Evolutionary conservation across 2,329 filamentous ascomycete species (phyloP).

Genomic region (Blastomyces parvus): DNA sequence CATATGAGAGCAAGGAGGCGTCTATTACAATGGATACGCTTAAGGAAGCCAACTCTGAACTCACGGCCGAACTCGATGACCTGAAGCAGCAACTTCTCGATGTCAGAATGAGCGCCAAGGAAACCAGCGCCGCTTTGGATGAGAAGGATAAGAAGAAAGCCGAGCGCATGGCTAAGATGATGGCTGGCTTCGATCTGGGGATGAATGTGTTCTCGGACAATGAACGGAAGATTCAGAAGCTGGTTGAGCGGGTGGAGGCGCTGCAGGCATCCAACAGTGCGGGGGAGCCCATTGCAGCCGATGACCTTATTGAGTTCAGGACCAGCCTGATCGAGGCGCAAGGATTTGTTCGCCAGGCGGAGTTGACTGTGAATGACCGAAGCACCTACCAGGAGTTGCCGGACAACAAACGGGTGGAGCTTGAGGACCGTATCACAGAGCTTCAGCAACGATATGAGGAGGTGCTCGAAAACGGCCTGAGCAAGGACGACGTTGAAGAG

Average conservation of each 20-base stretch:
- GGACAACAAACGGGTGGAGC: conserved; percentile 58
- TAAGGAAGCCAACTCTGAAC: conserved; percentile 89
- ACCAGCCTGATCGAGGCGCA: conserved; percentile 78
- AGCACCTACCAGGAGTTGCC: conserved; percentile 47
- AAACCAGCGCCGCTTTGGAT: conserved; percentile 77
- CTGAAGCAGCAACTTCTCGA: conserved; percentile 93
- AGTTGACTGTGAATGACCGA: conserved; percentile 70
- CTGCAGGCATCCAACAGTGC: conserved; percentile 66
- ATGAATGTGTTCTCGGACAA: conserved; percentile 90
- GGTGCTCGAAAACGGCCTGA: conserved; percentile 67
- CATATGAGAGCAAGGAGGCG: conserved; percentile 93
- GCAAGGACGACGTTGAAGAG: conserved; percentile 69
- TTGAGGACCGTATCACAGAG: conserved; percentile 64
- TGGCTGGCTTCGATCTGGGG: conserved; percentile 94
- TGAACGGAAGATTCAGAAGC: conserved; percentile 71
- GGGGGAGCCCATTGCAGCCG: conserved; percentile 70
- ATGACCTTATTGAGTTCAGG: conserved; percentile 68
- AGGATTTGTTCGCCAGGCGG: conserved; percentile 83
- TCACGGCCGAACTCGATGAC: conserved; percentile 85
- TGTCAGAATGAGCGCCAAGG: conserved; percentile 92
- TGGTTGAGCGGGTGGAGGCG: conserved; percentile 72
- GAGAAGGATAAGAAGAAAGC: conserved; percentile 99
- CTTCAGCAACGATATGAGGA: conserved; percentile 79
- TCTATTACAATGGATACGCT: conserved; percentile 95
- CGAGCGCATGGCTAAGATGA: conserved; percentile 99